phyloP scores from a whole-genome alignment of 208 protist species.

The Trypanosoma scelopori region DNA sequence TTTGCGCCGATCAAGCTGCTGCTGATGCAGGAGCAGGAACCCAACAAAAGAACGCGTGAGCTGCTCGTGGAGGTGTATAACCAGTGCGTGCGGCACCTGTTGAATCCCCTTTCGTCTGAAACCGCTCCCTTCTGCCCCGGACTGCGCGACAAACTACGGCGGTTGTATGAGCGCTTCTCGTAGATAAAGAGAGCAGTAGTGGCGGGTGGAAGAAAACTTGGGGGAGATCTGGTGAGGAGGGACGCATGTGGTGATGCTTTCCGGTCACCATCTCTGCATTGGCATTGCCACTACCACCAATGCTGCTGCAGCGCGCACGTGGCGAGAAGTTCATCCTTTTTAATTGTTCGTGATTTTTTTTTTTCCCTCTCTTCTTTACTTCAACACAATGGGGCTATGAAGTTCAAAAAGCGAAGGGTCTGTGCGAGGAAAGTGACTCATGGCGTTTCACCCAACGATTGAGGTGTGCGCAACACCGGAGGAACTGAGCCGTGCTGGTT shows the following conservation, averaged over 20 bases:
- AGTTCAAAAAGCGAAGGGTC: too few relatives aligned
- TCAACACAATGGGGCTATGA: too few relatives aligned
- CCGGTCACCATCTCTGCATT: too few relatives aligned
- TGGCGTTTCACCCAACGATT: slow-evolving; percentile 38
- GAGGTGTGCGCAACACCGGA: slow-evolving; percentile 36
- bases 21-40: slow-evolving; percentile 53
- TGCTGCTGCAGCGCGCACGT: too few relatives aligned
- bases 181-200: too few relatives aligned
- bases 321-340: too few relatives aligned
- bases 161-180: slow-evolving; percentile 17
- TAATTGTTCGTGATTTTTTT: too few relatives aligned
- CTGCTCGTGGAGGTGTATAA: slow-evolving; percentile 56
- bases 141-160: slow-evolving; percentile 12
- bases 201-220: too few relatives aligned
- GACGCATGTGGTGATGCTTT: too few relatives aligned
- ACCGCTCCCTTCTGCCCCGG: slow-evolving; percentile 4
- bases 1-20: slow-evolving; percentile 51
- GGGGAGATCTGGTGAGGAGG: too few relatives aligned
- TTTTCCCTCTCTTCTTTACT: too few relatives aligned
- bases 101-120: slow-evolving; percentile 43
- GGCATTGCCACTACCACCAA: too few relatives aligned
- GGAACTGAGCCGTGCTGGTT: slow-evolving; percentile 41
- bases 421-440: slow-evolving; percentile 4
- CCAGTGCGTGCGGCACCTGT: slow-evolving; percentile 45
- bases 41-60: slow-evolving; percentile 34